phyloP scores from a whole-genome alignment of 75 land plant species.

The Gnetum montanum region DNA sequence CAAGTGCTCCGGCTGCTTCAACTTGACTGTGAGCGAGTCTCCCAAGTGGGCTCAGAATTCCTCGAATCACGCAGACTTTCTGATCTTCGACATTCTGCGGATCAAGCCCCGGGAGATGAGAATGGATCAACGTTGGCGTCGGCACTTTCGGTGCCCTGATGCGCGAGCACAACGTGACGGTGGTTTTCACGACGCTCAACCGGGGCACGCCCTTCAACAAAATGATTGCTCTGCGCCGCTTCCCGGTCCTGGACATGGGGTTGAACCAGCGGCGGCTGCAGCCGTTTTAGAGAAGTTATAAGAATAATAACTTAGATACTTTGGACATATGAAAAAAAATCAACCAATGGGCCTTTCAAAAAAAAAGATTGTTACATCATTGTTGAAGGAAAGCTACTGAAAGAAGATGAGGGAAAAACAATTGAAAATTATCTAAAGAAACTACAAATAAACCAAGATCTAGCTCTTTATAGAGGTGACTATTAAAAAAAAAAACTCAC shows the following conservation, averaged over 20 bases:
- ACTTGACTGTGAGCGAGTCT: slow-evolving; percentile 52
- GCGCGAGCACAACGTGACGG: slow-evolving; percentile 75
- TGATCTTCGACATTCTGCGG: slow-evolving; percentile 45
- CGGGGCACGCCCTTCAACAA: slow-evolving; percentile 86
- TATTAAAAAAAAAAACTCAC: no score
- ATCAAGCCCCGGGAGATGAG: slow-evolving; percentile 76
- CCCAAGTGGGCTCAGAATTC: slow-evolving; percentile 37
- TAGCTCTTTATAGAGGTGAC: no score
- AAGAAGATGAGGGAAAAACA: no score
- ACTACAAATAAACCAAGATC: no score
- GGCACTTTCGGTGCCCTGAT: slow-evolving; percentile 89
- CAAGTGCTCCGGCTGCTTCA: slow-evolving; percentile 74
- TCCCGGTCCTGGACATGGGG: slow-evolving; percentile 55
- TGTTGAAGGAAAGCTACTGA: no score
- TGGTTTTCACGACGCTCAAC: slow-evolving; percentile 62
- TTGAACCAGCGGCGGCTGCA: slow-evolving; percentile 64
- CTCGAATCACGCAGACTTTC: slow-evolving; percentile 42
- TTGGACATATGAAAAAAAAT: no score
- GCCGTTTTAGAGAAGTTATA: no score
- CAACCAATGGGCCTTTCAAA: no score
- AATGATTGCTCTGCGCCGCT: slow-evolving; percentile 72
- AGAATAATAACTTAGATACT: no score
- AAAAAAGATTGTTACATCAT: no score
- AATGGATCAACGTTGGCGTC: slow-evolving; percentile 60
- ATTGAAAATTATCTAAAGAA: no score